Base-by-base conservation (phyloP, 495 filamentous ascomycete genomes). In the Penicillium herquei region DNA sequence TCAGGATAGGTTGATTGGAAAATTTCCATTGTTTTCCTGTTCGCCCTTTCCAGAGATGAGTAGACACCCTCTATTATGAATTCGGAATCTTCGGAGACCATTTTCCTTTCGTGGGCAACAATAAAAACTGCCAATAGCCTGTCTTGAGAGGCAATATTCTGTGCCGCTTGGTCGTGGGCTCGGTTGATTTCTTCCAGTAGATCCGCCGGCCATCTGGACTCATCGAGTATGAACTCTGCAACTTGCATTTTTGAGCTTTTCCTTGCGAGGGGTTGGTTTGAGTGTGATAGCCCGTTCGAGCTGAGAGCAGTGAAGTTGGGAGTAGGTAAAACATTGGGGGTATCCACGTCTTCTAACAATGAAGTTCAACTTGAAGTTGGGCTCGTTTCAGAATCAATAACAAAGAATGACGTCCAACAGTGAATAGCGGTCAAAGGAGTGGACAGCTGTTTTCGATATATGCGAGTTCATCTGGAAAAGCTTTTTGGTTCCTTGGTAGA, bases 41-140 rank as follows among this genome's bases (percentile, higher is more conserved):
- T 55, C 13, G 52, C 45, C 11, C 21, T 39, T 7, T 42, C 44
- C 31, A 55, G 26, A 17, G 35, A 31, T 5, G 34, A 10, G 35
- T 39, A 49, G n/a, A 49, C 52, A 2, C 52, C 44, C 37, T 55
- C 52, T n/a, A 55, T 55, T 6, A 48, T 55, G 44, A 55, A 49
- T 30, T 48, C 44, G 9, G 45, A 34, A 13, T 49, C 52, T 1
- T 40, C 30, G 1, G 6, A 14, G 35, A 3, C 8, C n/a, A 26
- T 32, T 26, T 40, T 7, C 21, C 34, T 40, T 34, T 55, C 52
- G 34, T 55, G 52, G 14, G 9, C 35, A 32, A 55, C 44, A 8
- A 55, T 34, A 17, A 18, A 55, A 35, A 55, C 52, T 3, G 10
- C 16, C 3, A 35, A 31, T 31, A 31, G 6, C n/a, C 6, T 14